Percentiles rank a stretch among this genome's conserved stretches.
These are phyloP conservation scores for Picea engelmannii DNA, from an alignment of 83 land plant species.

Conservation along the genomic window DNA sequence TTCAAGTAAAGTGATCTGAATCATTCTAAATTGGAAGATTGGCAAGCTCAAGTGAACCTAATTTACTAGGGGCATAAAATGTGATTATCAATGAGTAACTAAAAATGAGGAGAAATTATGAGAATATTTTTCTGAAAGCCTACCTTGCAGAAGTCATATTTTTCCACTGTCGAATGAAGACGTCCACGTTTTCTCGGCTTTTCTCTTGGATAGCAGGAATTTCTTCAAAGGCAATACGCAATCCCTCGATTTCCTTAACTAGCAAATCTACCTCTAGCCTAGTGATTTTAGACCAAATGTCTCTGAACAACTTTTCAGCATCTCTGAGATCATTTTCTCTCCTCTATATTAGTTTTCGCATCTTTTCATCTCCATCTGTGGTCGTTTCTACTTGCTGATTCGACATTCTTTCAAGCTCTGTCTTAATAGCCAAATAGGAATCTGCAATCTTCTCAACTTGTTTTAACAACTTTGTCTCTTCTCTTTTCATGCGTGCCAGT, in stretches of 20 bases:
- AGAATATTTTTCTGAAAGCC: not conserved
- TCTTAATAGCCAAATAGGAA: not conserved
- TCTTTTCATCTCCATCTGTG: not conserved
- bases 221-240: not conserved
- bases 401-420: not conserved
- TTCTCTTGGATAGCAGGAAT: not conserved
- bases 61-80: no score
- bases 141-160: not conserved
- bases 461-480: not conserved
- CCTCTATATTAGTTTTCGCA: not conserved
- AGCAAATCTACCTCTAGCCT: not conserved
- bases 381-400: no score
- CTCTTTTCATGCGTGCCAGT: not conserved
- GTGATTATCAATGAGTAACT: no score
- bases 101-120: no score
- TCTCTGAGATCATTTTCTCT: not conserved
- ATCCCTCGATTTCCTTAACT: conserved; percentile 9
- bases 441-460: not conserved
- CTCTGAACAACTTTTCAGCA: not conserved
- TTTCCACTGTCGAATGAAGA: not conserved
- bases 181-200: not conserved
- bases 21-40: no score
- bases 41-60: no score
- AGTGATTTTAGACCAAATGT: not conserved
- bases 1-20: no score